These are phyloP conservation scores for Venturia nashicola DNA, from an alignment of 2,329 filamentous ascomycete genomes.

Conservation along the genomic window DNA sequence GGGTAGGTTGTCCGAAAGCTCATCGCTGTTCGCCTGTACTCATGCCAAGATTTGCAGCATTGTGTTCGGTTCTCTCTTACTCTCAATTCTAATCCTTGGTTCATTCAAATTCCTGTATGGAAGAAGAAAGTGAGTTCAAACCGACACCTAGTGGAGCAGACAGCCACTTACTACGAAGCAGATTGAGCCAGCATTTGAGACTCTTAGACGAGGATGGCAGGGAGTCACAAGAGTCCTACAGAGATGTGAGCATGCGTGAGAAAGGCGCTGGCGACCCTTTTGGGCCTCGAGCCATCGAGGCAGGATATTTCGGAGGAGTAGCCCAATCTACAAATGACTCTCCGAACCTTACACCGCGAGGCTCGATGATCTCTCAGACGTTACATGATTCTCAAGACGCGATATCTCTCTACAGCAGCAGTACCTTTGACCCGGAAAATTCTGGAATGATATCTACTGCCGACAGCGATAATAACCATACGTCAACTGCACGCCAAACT, in stretches of 20 bases:
- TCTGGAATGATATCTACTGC: not conserved
- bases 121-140: constrained; percentile 21
- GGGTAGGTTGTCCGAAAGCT: not conserved
- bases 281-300: constrained; percentile 28
- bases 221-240: constrained; percentile 22
- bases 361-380: not conserved
- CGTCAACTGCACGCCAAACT: not conserved
- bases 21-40: constrained; percentile 1
- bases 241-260: constrained; percentile 9
- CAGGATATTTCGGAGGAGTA: constrained; percentile 28
- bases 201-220: constrained; percentile 20
- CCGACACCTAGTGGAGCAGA: not conserved
- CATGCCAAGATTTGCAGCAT: constrained; percentile 15
- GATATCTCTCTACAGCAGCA: not conserved
- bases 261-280: constrained; percentile 23
- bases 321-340: constrained; percentile 18
- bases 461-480: not conserved
- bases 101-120: constrained; percentile 23
- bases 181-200: constrained; percentile 16
- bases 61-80: constrained; percentile 21
- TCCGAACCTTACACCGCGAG: not conserved
- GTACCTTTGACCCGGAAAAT: not conserved
- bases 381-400: not conserved
- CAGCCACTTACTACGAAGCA: not conserved
- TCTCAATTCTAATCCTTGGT: constrained; percentile 21